Base-by-base conservation (phyloP, 2,329 filamentous ascomycete species). In the Penicillium freii region DNA sequence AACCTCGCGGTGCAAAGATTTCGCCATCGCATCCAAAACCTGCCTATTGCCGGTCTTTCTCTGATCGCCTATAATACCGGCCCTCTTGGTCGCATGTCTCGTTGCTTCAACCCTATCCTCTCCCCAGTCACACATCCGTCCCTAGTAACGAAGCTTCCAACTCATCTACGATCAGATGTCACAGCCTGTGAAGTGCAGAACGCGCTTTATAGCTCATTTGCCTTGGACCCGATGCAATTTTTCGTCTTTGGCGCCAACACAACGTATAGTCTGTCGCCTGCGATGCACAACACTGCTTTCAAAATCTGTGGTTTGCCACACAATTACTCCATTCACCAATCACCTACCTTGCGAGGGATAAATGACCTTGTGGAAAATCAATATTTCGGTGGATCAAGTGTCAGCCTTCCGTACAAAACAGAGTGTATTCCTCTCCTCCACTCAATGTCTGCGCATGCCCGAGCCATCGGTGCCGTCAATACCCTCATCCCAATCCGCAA, bases 281-380 rank as follows among this genome's bases (percentile, higher is more conserved):
- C 87, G 7, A 92, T 92, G 88, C 89, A 92, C 70, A 89, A 86
- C 54, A 81, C 86, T 6, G 89, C 88, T 0, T 85, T 89, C 57
- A 78, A 80, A 51, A 82, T 81, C 25, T 85, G 85, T 62, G 89
- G 88, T 0, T 84, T 92, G 69, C 85, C 84, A 0, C 89, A 92
- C 64, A 73, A 80, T 6, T 91, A 90, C 68, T 75, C 78, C n/a
- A 84, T 85, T 1, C 80, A 85, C 56, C 87, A 89, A 49, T 85
- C 86, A 5, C 75, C 80, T 19, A 84, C 84, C 0, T 71, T 92
- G 11, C 82, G 84, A 38, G 83, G 84, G 11, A 77, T 92, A n/a
- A 81, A 82, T 61, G 80, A 84, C 21, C 76, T 90, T 2, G 83
- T 88, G 27, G 81, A 82, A 55, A 84, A 89, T 63, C 81, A 84